Evolutionary conservation across 2,329 filamentous ascomycete species (phyloP).

Genomic region (Emericellopsis cladophorae): DNA sequence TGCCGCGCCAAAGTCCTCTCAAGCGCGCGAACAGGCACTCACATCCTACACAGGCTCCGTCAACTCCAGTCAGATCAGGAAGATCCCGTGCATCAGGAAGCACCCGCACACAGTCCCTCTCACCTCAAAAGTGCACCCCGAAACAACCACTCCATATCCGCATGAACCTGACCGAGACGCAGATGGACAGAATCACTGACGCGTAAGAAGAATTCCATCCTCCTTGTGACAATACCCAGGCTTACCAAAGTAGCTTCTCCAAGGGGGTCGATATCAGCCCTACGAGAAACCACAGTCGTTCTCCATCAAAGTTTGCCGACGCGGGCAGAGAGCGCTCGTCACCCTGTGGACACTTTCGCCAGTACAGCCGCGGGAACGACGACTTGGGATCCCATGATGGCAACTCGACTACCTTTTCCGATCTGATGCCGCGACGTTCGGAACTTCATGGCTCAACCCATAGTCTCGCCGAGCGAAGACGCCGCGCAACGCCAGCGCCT

Average conservation of each 20-base stretch:
- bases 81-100: conserved; percentile 20
- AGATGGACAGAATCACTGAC: conserved; percentile 33
- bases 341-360: too few species aligned
- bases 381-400: too few species aligned
- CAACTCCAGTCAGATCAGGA: conserved; percentile 19
- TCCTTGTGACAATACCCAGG: background rate
- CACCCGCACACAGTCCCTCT: conserved; percentile 18
- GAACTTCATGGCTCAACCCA: conserved; percentile 5
- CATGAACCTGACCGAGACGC: conserved; percentile 33
- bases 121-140: conserved; percentile 17
- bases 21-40: conserved; percentile 9
- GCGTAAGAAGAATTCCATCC: conserved; percentile 19
- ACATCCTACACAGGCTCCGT: conserved; percentile 10
- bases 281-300: background rate
- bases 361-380: background rate
- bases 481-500: conserved; percentile 11
- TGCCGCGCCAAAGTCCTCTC: conserved; percentile 2
- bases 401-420: background rate
- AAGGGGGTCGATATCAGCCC: conserved; percentile 1
- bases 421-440: conserved; percentile 1
- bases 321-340: too few species aligned
- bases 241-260: conserved; percentile 15
- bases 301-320: conserved; percentile 1
- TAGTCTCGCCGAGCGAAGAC: conserved; percentile 17
- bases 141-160: conserved; percentile 30